phyloP scores from a whole-genome alignment of 2,329 filamentous ascomycete species.

The Hypoxylon sp. region DNA sequence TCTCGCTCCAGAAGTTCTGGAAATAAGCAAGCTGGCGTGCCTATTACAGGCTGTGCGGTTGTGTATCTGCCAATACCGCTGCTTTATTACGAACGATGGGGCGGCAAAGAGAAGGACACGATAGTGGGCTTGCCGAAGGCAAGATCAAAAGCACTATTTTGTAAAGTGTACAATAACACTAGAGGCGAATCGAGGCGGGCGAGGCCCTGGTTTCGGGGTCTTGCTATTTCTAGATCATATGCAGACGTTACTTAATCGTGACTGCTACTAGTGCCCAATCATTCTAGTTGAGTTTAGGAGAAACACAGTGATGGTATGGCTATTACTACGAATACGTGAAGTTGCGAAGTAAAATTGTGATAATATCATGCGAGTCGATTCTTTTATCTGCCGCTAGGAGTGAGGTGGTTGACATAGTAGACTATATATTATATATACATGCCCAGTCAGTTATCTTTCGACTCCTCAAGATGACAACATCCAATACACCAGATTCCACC shows the following conservation, averaged over 20 bases:
- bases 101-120: background rate
- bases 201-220: slow-evolving; percentile 7
- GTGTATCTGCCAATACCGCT: background rate
- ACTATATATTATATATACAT: too few species aligned
- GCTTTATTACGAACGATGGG: slow-evolving; percentile 10
- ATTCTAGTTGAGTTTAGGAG: background rate
- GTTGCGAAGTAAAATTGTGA: background rate
- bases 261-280: background rate
- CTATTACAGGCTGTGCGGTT: background rate
- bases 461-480: too few species aligned
- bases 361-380: background rate
- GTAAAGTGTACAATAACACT: slow-evolving; percentile 49
- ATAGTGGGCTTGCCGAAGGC: background rate
- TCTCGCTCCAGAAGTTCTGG: slow-evolving; percentile 89
- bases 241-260: background rate
- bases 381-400: background rate
- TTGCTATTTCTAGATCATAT: slow-evolving; percentile 27
- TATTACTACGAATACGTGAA: background rate
- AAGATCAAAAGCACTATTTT: slow-evolving; percentile 22
- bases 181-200: slow-evolving; percentile 32
- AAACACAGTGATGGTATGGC: background rate
- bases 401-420: too few species aligned
- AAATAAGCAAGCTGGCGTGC: slow-evolving; percentile 67
- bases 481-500: too few species aligned
- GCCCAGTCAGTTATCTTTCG: too few species aligned